These are phyloP conservation scores for Podila epicladia DNA, from an alignment of 192 early-diverging fungal genomes.

Conservation along the genomic window DNA sequence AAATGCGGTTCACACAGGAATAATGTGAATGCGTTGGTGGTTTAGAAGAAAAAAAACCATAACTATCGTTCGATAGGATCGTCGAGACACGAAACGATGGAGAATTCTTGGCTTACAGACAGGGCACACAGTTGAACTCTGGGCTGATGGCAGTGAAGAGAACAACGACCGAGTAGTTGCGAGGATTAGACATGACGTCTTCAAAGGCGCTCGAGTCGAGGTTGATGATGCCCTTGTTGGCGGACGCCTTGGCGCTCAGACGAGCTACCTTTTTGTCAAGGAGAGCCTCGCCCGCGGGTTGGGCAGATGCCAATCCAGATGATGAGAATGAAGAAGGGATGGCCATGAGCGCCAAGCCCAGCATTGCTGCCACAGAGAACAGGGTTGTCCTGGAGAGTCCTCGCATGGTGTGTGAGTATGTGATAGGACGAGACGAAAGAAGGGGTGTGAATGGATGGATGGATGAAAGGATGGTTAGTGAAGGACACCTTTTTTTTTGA, in stretches of 20 bases:
- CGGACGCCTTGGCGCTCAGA: slow-evolving; percentile 19
- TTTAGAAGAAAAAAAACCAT: not conserved
- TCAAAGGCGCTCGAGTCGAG: slow-evolving; percentile 68
- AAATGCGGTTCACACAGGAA: not conserved
- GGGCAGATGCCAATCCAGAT: slow-evolving; percentile 10
- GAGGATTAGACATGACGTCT: slow-evolving; percentile 63
- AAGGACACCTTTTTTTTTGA: not conserved
- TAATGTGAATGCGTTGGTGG: not conserved
- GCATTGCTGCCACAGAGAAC: slow-evolving; percentile 8
- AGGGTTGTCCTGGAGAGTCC: slow-evolving; percentile 22
- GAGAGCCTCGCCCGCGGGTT: slow-evolving; percentile 11
- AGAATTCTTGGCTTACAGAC: slow-evolving; percentile 62
- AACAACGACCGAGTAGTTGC: slow-evolving; percentile 76
- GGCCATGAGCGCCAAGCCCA: slow-evolving; percentile 10
- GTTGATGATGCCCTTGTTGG: slow-evolving; percentile 56
- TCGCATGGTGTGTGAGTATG: slow-evolving; percentile 16
- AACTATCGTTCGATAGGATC: not conserved
- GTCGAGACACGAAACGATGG: not conserved
- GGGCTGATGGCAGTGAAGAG: slow-evolving; percentile 72
- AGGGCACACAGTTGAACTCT: slow-evolving; percentile 75
- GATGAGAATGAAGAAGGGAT: slow-evolving; percentile 6
- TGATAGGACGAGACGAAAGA: not conserved
- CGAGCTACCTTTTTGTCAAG: slow-evolving; percentile 30
- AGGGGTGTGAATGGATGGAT: not conserved
- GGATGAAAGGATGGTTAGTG: not conserved